Base-by-base conservation (phyloP, 495 filamentous ascomycete species). In the Hyphodiscus hymeniophilus region DNA sequence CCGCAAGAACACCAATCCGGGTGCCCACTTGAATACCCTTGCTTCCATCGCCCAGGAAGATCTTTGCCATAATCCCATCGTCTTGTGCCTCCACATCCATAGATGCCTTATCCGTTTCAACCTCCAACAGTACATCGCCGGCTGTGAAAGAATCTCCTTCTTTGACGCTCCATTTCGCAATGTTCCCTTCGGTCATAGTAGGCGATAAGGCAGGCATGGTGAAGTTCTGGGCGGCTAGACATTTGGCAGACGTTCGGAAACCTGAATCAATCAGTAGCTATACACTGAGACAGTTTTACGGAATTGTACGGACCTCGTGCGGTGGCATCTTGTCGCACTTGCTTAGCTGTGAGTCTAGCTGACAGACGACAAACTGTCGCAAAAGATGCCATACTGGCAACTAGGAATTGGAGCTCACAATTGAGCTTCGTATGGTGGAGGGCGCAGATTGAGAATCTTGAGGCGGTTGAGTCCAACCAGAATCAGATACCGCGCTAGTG, bases 31-130 rank as follows among this genome's bases (percentile, higher is more conserved):
- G 68, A 36, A 91, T 69, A 11, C 66, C 72, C 63, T 89, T 89
- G 55, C 72, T 68, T 30, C 85, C 84, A 56, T 86, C 80, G 20
- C 69, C 69, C 66, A 81, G 72, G 63, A 77, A 75, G 53, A 91
- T 87, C 71, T 89, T 91, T 40, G 85, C 78, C 61, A 91, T 56
- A 50, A 85, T 69, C 16, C 86, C 86, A 51, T 89, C 84, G 31
- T 91, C 86, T 63, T 86, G 85, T 15, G 86, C 86, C 64, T 90
- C 87, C n/a, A 91, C 86, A 51, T 90, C 86, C 83, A 91, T 91
- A 32, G 83, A 82, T 16, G 86, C 86, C 67, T 91, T 91, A 64
- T 91, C 86, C 22, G 86, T 91, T 66, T 91, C 86, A 60, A 91
- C 87, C 62, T 91, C 86, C 26, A 91, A 73, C 11, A 91, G 68